Conservation (phyloP, 371 early-diverging fungal genomes). For the Mortierella sp. region DNA sequence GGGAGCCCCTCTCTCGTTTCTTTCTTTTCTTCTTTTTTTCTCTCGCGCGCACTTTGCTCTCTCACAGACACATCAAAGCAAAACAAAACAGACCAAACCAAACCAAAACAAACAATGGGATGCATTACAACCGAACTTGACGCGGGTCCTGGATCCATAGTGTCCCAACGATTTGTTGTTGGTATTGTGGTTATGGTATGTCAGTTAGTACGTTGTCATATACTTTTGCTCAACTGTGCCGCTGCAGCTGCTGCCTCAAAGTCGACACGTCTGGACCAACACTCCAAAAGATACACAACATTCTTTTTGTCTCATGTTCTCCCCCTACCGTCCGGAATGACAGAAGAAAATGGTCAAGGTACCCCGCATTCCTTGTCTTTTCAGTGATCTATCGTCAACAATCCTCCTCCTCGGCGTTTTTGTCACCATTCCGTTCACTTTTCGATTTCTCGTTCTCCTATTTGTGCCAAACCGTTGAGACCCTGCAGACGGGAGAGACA, state of each 20-base stretch:
- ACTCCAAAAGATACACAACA: neutral
- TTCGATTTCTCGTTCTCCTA: neutral
- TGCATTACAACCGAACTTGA: neutral
- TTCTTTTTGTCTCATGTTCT: neutral
- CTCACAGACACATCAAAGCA: neutral
- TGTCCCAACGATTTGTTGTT: neutral
- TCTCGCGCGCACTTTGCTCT: neutral
- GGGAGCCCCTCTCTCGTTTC: neutral
- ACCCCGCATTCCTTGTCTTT: neutral
- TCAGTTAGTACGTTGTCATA: neutral
- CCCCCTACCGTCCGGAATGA: neutral
- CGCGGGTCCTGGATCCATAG: neutral
- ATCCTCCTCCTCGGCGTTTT: neutral
- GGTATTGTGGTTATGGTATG: neutral
- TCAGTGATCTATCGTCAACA: neutral
- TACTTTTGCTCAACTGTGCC: neutral
- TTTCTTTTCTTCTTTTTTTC: neutral
- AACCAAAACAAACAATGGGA: neutral
- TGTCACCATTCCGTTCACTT: neutral
- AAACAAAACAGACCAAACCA: neutral
- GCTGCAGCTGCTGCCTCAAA: neutral
- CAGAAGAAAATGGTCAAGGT: neutral
- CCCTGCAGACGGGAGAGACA: neutral
- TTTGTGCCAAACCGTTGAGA: neutral
- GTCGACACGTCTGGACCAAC: neutral